Conservation (phyloP, 108 stramenopile genomes). For the Nitzschia sp. region DNA sequence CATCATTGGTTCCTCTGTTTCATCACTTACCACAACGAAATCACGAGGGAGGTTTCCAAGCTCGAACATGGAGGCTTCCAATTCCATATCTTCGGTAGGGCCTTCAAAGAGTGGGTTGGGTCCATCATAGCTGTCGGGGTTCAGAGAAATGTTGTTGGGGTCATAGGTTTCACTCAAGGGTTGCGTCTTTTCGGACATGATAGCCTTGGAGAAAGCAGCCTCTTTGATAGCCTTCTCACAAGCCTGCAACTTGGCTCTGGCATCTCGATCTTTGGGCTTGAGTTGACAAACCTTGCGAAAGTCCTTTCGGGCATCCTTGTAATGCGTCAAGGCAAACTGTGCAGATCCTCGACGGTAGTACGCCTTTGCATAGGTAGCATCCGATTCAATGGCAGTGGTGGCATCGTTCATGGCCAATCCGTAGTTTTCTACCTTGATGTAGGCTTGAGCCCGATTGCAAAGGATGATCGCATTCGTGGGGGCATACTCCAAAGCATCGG, state of each 20-base stretch:
- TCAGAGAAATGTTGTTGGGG: slow-evolving; percentile 59
- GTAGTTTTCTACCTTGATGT: slow-evolving; percentile 94
- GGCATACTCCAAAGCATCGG: slow-evolving; percentile 64
- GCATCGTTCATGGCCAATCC: slow-evolving; percentile 95
- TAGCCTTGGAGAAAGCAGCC: slow-evolving; percentile 90
- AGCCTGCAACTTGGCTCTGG: slow-evolving; percentile 74
- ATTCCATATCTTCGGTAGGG: slow-evolving; percentile 39
- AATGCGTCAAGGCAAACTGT: slow-evolving; percentile 91
- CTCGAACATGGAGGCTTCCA: slow-evolving; percentile 64
- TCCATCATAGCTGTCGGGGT: slow-evolving; percentile 75
- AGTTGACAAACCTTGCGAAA: slow-evolving; percentile 79
- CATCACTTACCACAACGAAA: slow-evolving; percentile 75
- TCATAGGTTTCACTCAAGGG: slow-evolving; percentile 76
- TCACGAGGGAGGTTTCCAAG: slow-evolving; percentile 82
- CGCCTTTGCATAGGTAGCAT: slow-evolving; percentile 91
- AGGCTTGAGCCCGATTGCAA: slow-evolving; percentile 92
- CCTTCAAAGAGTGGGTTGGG: slow-evolving; percentile 71
- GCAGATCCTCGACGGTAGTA: slow-evolving; percentile 97
- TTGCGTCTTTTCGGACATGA: slow-evolving; percentile 77
- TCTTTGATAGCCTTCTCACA: slow-evolving; percentile 91
- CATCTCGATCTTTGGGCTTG: slow-evolving; percentile 86
- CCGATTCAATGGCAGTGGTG: slow-evolving; percentile 81
- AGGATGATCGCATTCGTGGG: slow-evolving; percentile 83
- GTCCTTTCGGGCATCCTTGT: slow-evolving; percentile 92
- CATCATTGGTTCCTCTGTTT: too few species aligned